These are phyloP conservation scores for Xerocomellus intermedius DNA, from an alignment of 768 basidiomycete genomes.

Conservation along the genomic window DNA sequence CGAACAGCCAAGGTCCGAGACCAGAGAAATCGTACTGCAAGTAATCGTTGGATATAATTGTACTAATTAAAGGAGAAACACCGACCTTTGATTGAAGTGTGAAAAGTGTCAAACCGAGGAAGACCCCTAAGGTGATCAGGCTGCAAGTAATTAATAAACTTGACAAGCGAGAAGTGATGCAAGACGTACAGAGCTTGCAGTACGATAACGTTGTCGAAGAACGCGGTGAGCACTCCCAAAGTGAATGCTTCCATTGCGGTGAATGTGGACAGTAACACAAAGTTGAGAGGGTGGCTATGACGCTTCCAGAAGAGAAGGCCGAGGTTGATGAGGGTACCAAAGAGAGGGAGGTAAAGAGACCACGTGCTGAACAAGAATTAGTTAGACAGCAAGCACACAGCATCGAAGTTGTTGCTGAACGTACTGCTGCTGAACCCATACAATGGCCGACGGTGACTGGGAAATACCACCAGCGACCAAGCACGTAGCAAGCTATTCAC, in stretches of 20 bases:
- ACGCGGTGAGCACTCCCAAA: conserved; percentile 81
- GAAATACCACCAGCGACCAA: conserved; percentile 73
- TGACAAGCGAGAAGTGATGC: not conserved
- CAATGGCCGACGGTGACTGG: conserved; percentile 53
- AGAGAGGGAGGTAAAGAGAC: conserved; percentile 75
- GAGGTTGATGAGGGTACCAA: conserved; percentile 78
- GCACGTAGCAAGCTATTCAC: conserved; percentile 62
- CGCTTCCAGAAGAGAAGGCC: conserved; percentile 89
- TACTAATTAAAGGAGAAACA: not conserved
- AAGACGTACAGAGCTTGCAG: conserved; percentile 77
- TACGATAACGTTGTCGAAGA: conserved; percentile 69
- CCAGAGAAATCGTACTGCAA: conserved; percentile 89
- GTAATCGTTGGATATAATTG: not conserved
- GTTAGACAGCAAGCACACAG: conserved; percentile 1
- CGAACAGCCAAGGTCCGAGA: conserved; percentile 89
- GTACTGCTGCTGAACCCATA: conserved; percentile 73
- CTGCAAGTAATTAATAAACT: conserved; percentile 35
- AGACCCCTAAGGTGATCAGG: conserved; percentile 88
- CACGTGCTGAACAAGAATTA: conserved; percentile 50
- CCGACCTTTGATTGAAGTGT: conserved; percentile 89
- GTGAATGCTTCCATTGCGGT: conserved; percentile 90
- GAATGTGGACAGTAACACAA: conserved; percentile 81
- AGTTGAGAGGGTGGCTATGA: conserved; percentile 85
- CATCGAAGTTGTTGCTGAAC: conserved; percentile 25
- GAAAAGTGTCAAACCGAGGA: conserved; percentile 91